A percentile compares a stretch with the other conserved stretches of the same genome.
Conservation (phyloP, 2,329 filamentous ascomycete species). For the Aspergillus chevalieri region DNA sequence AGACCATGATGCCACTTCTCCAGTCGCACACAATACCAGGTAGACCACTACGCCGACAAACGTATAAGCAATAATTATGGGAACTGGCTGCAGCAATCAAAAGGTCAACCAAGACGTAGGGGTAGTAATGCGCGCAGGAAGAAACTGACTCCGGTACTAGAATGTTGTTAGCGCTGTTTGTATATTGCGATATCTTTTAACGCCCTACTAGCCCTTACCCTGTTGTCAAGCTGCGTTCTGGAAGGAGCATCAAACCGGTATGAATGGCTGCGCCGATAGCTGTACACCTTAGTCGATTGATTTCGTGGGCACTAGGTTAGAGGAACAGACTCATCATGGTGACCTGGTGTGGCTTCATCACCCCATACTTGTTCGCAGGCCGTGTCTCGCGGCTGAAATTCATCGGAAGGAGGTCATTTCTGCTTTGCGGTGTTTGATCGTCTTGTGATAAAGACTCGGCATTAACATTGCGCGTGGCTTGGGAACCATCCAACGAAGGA, state of each 20-base stretch:
- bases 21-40: conserved; percentile 69
- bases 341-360: conserved; percentile 3
- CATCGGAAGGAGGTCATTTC: background rate
- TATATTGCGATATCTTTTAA: background rate
- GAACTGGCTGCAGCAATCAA: conserved; percentile 22
- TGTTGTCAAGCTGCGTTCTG: conserved; percentile 19
- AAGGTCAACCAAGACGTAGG: background rate
- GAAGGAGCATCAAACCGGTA: conserved; percentile 26
- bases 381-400: background rate
- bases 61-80: conserved; percentile 32
- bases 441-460: background rate
- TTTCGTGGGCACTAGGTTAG: conserved; percentile 25
- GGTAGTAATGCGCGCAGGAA: background rate
- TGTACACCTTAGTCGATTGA: conserved; percentile 9
- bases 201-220: conserved; percentile 13
- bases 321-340: conserved; percentile 11
- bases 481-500: background rate
- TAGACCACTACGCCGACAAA: conserved; percentile 54
- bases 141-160: conserved; percentile 23
- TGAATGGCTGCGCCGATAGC: conserved; percentile 27
- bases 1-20: conserved; percentile 76
- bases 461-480: background rate
- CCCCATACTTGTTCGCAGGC: conserved; percentile 1
- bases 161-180: conserved; percentile 2
- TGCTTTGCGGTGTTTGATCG: background rate